phyloP scores from a whole-genome alignment of 306 rosid species.

The Lathyrus aphaca region DNA sequence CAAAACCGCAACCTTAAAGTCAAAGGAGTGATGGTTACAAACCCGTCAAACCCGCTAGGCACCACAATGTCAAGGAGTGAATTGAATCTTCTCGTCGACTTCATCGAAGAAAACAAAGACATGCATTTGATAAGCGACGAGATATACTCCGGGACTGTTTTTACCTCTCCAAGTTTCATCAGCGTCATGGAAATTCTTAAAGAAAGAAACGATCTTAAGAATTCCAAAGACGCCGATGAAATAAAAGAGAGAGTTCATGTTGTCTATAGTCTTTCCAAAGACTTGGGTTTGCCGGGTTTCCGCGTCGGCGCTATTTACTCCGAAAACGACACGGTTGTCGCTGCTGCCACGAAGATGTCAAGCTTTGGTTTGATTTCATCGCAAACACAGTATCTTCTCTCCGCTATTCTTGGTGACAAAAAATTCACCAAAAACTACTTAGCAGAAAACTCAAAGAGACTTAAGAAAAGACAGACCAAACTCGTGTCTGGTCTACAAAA shows the following conservation, averaged over 20 bases:
- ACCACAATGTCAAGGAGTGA: constrained; percentile 64
- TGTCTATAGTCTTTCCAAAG: constrained; percentile 84
- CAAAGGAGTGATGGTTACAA: constrained; percentile 78
- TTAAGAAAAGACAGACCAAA: constrained; percentile 51
- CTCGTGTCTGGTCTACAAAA: constrained; percentile 60
- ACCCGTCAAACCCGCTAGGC: constrained; percentile 94
- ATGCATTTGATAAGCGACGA: constrained; percentile 86
- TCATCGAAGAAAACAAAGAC: constrained; percentile 45
- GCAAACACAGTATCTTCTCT: constrained; percentile 77
- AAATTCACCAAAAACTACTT: constrained; percentile 62
- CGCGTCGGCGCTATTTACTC: constrained; percentile 82
- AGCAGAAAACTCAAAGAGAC: constrained; percentile 61
- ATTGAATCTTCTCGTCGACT: constrained; percentile 61
- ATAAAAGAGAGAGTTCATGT: constrained; percentile 66
- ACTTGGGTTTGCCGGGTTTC: constrained; percentile 85
- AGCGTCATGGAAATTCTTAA: constrained; percentile 72
- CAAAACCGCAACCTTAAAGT: constrained; percentile 59
- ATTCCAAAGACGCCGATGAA: neutral
- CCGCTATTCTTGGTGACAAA: constrained; percentile 69
- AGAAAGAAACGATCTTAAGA: constrained; percentile 40
- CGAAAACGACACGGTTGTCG: constrained; percentile 57
- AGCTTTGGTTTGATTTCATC: constrained; percentile 85
- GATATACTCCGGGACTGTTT: constrained; percentile 85
- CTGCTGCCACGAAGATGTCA: constrained; percentile 80
- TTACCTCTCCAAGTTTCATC: constrained; percentile 58